Evolutionary conservation across 2,329 filamentous ascomycete species (phyloP), one percentile per base, ranked within the genome.

Genomic region (Chaetomiaceae sp.): DNA sequence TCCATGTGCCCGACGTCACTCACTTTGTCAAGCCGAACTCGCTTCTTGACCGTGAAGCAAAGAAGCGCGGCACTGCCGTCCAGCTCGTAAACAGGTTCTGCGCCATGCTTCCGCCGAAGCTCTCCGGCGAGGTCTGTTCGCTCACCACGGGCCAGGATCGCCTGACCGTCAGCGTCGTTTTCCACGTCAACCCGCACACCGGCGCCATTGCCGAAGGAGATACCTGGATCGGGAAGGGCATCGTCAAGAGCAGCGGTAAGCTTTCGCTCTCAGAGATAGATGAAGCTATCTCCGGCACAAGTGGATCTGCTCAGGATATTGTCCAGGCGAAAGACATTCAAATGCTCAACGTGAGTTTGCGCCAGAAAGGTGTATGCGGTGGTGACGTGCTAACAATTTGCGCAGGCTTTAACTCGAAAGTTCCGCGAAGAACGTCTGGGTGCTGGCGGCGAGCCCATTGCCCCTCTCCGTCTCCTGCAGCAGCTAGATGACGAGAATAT

Each of bases 401-500:
- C 29, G 38, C 29, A 89, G 77, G 80, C 83, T 61, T 82, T 96
- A 59, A 84, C 90, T 5, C 87, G 90, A 66, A 96, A 94, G 70
- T 95, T 97, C 79, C 87, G 90, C 38, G 89, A 96, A 72, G 78
- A 83, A 45, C 87, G 94, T 55, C 87, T 96, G 54, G 89, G 87
- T 52, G 86, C 90, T 48, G 86, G 87, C 32, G 84, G 84, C 38
- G 83, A 87, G 59, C 84, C 87, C 11, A 88, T 96, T 63, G 87
- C 91, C 30, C 86, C 92, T 36, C 81, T 99, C 48, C 87, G 94
- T 53, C 80, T 99, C 42, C 77, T 97, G 57, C 90, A 96, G 71
- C 91, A 96, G 72, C 80, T 97, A 36, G 94, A 99, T 62, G 94
- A 99, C 63, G 94, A 99, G 77, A 97, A 97, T 69, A 90, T 96